Evolutionary conservation across 2,329 filamentous ascomycete species (phyloP).

Genomic region (Colletotrichum tabaci): DNA sequence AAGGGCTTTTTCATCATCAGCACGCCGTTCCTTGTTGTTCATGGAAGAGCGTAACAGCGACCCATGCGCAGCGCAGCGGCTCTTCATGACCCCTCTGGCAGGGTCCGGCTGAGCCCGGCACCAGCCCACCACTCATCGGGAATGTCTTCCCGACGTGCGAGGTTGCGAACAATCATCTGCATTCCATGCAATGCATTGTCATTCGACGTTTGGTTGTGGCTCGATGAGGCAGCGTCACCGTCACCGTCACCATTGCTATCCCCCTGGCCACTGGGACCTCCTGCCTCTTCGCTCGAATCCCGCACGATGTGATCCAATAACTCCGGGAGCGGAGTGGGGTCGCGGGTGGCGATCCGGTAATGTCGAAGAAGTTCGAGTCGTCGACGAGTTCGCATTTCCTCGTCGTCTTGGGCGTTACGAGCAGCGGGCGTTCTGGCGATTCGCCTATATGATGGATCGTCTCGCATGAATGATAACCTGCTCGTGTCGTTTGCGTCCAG

Average conservation of each 20-base stretch:
- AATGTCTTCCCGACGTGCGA: constrained; percentile 81
- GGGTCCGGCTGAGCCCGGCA: constrained; percentile 75
- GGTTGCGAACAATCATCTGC: constrained; percentile 79
- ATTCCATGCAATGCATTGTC: constrained; percentile 70
- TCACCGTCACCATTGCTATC: constrained; percentile 35
- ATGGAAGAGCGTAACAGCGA: neutral
- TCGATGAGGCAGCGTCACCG: constrained; percentile 15
- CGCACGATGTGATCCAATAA: constrained; percentile 26
- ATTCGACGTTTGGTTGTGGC: constrained; percentile 43
- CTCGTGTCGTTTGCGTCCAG: constrained; percentile 36
- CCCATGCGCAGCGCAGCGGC: neutral
- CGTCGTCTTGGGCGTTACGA: constrained; percentile 9
- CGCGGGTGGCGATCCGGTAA: constrained; percentile 26
- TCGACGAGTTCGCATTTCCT: constrained; percentile 35
- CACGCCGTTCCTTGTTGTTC: constrained; percentile 11
- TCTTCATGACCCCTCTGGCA: constrained; percentile 58
- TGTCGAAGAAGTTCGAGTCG: constrained; percentile 35
- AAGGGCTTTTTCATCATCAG: neutral
- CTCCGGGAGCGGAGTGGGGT: constrained; percentile 29
- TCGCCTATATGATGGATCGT: constrained; percentile 14
- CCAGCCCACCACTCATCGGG: constrained; percentile 88
- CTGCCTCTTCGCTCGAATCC: constrained; percentile 30
- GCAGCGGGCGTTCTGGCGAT: neutral
- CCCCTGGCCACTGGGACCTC: constrained; percentile 17
- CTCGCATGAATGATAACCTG: constrained; percentile 37